Evolutionary conservation across 495 filamentous ascomycete species (phyloP).

Genomic region (Cenococcum geophilum): DNA sequence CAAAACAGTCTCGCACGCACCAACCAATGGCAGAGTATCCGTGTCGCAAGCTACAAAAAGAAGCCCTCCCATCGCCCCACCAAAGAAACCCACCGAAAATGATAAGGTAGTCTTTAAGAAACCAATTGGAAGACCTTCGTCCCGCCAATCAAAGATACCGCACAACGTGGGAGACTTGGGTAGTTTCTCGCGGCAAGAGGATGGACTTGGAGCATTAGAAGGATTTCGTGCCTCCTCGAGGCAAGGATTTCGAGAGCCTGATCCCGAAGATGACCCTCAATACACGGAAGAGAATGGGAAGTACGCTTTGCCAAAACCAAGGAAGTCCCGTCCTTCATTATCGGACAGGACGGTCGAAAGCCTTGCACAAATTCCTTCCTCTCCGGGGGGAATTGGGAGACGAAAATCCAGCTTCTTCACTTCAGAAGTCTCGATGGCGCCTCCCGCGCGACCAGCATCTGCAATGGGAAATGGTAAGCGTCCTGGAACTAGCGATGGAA

Average conservation of each 20-base stretch:
- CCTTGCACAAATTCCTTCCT: constrained; percentile 56
- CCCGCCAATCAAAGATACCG: constrained; percentile 16
- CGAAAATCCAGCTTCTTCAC: constrained; percentile 58
- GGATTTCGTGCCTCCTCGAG: constrained; percentile 18
- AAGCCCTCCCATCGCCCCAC: background rate
- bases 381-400: constrained; percentile 47
- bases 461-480: constrained; percentile 44
- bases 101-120: constrained; percentile 24
- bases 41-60: constrained; percentile 15
- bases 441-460: constrained; percentile 51
- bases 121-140: constrained; percentile 28
- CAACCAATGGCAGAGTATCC: constrained; percentile 10
- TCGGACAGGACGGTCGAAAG: constrained; percentile 67
- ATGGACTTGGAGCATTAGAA: constrained; percentile 22
- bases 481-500: constrained; percentile 48
- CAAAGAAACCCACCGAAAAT: constrained; percentile 9
- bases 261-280: constrained; percentile 16
- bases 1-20: constrained; percentile 4
- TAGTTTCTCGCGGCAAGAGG: background rate
- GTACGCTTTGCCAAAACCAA: constrained; percentile 17
- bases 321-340: constrained; percentile 48
- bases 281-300: constrained; percentile 17
- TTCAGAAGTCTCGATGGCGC: constrained; percentile 50
- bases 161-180: background rate
- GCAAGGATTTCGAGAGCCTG: constrained; percentile 27